phyloP scores from a whole-genome alignment of 176 grass and related monocot genomes.

The Paspalum notatum region DNA sequence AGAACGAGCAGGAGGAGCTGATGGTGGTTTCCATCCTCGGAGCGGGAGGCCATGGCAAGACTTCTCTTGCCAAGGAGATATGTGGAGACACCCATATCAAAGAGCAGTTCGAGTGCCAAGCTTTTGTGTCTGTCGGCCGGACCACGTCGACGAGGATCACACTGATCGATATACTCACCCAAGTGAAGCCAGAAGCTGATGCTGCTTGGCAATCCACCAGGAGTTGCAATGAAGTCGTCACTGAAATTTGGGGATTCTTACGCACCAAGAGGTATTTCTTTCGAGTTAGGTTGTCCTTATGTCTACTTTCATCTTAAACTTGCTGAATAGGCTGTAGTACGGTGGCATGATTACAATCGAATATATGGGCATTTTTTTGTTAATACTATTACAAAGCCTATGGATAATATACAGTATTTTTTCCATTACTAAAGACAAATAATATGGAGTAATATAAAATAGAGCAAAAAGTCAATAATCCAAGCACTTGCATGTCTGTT shows the following conservation, averaged over 20 bases:
- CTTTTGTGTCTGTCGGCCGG: not conserved
- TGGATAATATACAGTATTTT: too few relatives aligned
- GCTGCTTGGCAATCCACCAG: not conserved
- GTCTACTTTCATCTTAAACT: not conserved
- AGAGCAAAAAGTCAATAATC: too few relatives aligned
- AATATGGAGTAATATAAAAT: too few relatives aligned
- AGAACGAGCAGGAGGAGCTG: not conserved
- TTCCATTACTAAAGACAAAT: too few relatives aligned
- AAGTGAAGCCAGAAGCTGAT: not conserved
- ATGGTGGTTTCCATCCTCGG: not conserved
- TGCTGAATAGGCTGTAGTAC: not conserved
- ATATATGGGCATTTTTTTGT: not conserved
- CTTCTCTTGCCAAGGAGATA: slow-evolving; percentile 15
- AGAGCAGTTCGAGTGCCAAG: slow-evolving; percentile 3
- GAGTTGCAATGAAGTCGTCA: not conserved
- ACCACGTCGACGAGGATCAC: not conserved
- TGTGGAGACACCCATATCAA: not conserved
- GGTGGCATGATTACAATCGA: not conserved
- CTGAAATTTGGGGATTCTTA: slow-evolving; percentile 1
- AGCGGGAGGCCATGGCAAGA: slow-evolving; percentile 11
- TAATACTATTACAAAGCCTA: too few relatives aligned
- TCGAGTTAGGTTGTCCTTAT: not conserved
- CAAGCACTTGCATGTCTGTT: too few relatives aligned
- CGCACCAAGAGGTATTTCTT: not conserved
- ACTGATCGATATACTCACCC: not conserved